Evolutionary conservation across 2,329 filamentous ascomycete genomes (phyloP).

Genomic region (Coniosporium tulheliwenetii): DNA sequence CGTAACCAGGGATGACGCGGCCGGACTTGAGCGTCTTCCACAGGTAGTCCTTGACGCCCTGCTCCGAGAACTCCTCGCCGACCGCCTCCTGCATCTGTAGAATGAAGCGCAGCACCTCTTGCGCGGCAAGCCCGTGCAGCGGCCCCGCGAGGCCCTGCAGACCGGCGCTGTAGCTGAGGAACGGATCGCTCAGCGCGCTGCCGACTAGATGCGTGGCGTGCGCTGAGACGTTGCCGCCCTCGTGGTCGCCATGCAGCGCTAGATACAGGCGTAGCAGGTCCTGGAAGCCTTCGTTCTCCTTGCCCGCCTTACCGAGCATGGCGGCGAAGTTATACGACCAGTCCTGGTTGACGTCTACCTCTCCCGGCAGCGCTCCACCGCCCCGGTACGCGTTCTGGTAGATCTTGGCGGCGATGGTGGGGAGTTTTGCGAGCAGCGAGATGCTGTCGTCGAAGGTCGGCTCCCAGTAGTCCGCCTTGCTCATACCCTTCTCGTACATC

Average conservation of each 20-base stretch:
- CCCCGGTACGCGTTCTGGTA: conserved; percentile 78
- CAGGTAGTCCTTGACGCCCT: conserved; percentile 76
- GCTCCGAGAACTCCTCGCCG: conserved; percentile 58
- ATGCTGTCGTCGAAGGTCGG: conserved; percentile 94
- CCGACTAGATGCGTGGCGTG: conserved; percentile 92
- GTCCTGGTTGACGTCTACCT: conserved; percentile 73
- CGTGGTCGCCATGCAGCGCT: conserved; percentile 92
- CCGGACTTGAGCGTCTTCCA: conserved; percentile 89
- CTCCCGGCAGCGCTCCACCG: conserved; percentile 57
- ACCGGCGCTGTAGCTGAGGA: conserved; percentile 90
- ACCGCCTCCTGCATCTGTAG: conserved; percentile 88
- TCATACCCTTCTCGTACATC: conserved; percentile 77
- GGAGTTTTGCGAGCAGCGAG: conserved; percentile 85
- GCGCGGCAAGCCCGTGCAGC: conserved; percentile 80
- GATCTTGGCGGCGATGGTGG: conserved; percentile 91
- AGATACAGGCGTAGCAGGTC: conserved; percentile 89
- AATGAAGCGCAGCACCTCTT: conserved; percentile 95
- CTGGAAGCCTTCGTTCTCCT: conserved; percentile 85
- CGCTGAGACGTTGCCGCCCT: conserved; percentile 93
- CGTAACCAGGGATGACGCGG: conserved; percentile 87
- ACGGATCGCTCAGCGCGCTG: conserved; percentile 84
- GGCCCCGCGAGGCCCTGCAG: conserved; percentile 92
- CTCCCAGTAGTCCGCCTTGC: conserved; percentile 98
- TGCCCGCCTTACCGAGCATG: conserved; percentile 80
- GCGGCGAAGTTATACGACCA: conserved; percentile 99